Percentiles rank a stretch among this genome's conserved stretches.
These are phyloP conservation scores for Ogataea allantospora DNA, from an alignment of 805 yeast species.

Conservation along the genomic window DNA sequence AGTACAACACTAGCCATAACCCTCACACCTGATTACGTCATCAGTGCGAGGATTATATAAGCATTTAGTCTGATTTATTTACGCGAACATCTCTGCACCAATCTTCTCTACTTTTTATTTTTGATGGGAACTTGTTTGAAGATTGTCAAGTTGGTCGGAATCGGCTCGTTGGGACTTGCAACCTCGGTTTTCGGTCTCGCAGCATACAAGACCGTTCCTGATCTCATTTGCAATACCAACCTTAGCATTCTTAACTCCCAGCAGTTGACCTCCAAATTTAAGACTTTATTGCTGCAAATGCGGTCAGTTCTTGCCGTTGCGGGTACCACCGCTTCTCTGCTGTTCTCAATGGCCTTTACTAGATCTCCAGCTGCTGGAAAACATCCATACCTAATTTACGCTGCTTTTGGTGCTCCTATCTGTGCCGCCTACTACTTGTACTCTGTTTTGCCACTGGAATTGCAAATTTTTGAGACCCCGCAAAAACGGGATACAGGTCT, in stretches of 20 bases:
- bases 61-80: not conserved
- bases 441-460: slow-evolving; percentile 28
- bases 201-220: slow-evolving; percentile 22
- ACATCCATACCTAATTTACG: slow-evolving; percentile 74
- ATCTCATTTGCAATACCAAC: slow-evolving; percentile 12
- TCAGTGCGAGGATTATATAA: too few relatives aligned
- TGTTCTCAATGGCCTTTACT: slow-evolving; percentile 55
- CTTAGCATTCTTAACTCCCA: slow-evolving; percentile 14
- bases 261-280: slow-evolving; percentile 17
- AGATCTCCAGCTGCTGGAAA: slow-evolving; percentile 53
- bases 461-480: slow-evolving; percentile 21
- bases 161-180: slow-evolving; percentile 65
- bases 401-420: slow-evolving; percentile 53
- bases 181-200: slow-evolving; percentile 46
- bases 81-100: slow-evolving; percentile 4
- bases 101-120: not conserved
- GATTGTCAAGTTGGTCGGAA: slow-evolving; percentile 60
- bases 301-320: slow-evolving; percentile 33
- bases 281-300: slow-evolving; percentile 18
- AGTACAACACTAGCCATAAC: too few relatives aligned
- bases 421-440: slow-evolving; percentile 35
- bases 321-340: slow-evolving; percentile 48
- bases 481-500: slow-evolving; percentile 24
- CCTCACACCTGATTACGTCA: too few relatives aligned
- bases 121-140: slow-evolving; percentile 54